Conservation (phyloP, 106 monocot species). For the Hemerocallis citrina region DNA sequence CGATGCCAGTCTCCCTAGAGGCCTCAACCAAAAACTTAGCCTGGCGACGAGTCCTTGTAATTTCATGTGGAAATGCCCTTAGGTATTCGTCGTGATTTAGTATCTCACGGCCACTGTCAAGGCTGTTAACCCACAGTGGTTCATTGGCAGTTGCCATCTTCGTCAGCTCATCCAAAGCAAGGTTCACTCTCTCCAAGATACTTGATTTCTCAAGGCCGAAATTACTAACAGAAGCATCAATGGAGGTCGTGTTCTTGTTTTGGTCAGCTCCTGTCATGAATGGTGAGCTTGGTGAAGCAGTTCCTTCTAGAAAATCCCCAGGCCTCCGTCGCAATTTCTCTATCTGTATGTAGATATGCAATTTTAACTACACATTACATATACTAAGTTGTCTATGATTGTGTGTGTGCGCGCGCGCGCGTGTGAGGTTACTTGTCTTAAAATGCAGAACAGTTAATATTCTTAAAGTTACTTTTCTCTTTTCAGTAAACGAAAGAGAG, state of each 20-base stretch:
- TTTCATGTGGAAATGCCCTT: conserved; percentile 20
- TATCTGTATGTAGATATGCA: conserved; percentile 13
- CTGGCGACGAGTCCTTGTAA: not conserved
- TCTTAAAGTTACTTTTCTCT: no score
- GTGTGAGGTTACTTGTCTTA: no score
- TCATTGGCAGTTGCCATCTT: conserved; percentile 51
- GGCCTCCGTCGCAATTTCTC: conserved; percentile 23
- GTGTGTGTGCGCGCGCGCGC: no score
- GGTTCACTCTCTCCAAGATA: conserved; percentile 24
- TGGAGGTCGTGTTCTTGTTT: not conserved
- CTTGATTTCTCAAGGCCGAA: conserved; percentile 42
- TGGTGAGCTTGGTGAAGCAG: conserved; percentile 18
- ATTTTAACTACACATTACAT: no score
- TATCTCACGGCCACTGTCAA: conserved; percentile 57
- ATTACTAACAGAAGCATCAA: conserved; percentile 9
- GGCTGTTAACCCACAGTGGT: conserved; percentile 54
- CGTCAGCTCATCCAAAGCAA: conserved; percentile 34
- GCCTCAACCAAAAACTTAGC: conserved; percentile 35
- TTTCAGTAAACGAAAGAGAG: no score
- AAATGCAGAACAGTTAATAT: no score
- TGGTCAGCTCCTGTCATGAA: conserved; percentile 16
- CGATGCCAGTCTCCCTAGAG: conserved; percentile 44
- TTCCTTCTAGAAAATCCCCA: conserved; percentile 14
- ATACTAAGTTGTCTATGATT: no score
- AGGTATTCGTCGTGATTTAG: conserved; percentile 65